phyloP scores from a whole-genome alignment of 23 red algal genomes.

The Gracilaria gracilis region DNA sequence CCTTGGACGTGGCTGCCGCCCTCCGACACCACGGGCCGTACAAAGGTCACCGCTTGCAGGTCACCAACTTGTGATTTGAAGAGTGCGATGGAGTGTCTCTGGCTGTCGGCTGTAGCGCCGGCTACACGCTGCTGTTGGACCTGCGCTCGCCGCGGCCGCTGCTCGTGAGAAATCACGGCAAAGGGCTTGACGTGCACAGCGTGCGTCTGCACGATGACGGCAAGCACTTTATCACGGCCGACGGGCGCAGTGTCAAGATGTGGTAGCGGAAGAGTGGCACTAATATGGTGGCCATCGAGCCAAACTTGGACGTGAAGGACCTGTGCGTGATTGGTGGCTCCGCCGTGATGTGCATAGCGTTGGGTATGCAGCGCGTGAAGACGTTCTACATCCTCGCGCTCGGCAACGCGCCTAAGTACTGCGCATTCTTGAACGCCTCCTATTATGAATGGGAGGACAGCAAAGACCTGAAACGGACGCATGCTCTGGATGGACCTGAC shows the following conservation, averaged over 20 bases:
- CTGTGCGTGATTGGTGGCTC: constrained; percentile 70
- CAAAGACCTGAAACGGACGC: neutral
- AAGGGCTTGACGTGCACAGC: constrained; percentile 67
- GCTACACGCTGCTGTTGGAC: constrained; percentile 86
- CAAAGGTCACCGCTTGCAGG: constrained; percentile 1
- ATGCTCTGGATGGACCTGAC: constrained; percentile 23
- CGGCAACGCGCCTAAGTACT: constrained; percentile 90
- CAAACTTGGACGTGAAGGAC: constrained; percentile 84
- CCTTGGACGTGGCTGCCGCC: constrained; percentile 56
- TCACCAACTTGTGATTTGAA: constrained; percentile 84
- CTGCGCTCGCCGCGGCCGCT: constrained; percentile 68
- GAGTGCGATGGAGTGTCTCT: constrained; percentile 69
- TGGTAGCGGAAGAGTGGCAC: constrained; percentile 67
- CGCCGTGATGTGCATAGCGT: constrained; percentile 80
- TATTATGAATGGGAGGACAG: constrained; percentile 88
- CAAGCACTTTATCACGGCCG: constrained; percentile 70
- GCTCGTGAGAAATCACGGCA: constrained; percentile 80
- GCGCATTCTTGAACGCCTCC: constrained; percentile 90
- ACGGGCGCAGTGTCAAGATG: constrained; percentile 89
- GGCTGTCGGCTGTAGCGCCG: constrained; percentile 73
- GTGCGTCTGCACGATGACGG: constrained; percentile 70
- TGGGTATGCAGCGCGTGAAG: constrained; percentile 72
- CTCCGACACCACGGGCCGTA: constrained; percentile 20
- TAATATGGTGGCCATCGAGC: constrained; percentile 80
- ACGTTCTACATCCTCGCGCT: constrained; percentile 90